phyloP scores from a whole-genome alignment of 1,284 basidiomycete species.

The Ustilago shanxiensis region DNA sequence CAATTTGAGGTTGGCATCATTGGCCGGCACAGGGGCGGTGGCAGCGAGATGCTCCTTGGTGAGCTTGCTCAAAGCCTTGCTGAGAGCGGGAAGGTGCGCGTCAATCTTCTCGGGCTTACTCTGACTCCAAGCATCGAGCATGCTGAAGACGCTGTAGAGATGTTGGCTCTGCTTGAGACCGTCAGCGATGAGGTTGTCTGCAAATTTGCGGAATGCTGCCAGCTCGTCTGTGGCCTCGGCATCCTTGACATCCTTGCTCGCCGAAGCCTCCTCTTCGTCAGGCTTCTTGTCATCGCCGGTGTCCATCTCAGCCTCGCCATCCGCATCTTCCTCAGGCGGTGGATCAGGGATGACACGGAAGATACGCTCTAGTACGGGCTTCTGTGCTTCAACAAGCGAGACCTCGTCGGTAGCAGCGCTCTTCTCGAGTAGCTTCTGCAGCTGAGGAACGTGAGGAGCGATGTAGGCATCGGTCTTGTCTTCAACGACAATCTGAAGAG shows the following conservation, averaged over 20 bases:
- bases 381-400: slow-evolving; percentile 58
- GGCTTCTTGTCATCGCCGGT: slow-evolving; percentile 79
- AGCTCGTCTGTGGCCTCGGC: slow-evolving; percentile 72
- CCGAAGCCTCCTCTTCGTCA: slow-evolving; percentile 74
- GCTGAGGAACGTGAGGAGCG: slow-evolving; percentile 78
- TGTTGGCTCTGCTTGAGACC: slow-evolving; percentile 81
- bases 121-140: slow-evolving; percentile 90
- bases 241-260: slow-evolving; percentile 31
- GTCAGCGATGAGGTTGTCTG: slow-evolving; percentile 81
- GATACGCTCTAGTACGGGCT: slow-evolving; percentile 82
- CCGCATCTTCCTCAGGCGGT: slow-evolving; percentile 55
- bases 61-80: slow-evolving; percentile 87
- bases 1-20: slow-evolving; percentile 70
- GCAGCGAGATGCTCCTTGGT: slow-evolving; percentile 88
- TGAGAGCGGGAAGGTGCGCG: slow-evolving; percentile 80
- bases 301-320: slow-evolving; percentile 53
- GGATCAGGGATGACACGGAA: slow-evolving; percentile 80
- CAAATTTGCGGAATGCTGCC: slow-evolving; percentile 84
- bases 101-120: slow-evolving; percentile 85
- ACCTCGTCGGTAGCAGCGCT: slow-evolving; percentile 55
- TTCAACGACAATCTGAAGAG: slow-evolving; percentile 86
- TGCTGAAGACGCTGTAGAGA: slow-evolving; percentile 83
- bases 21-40: slow-evolving; percentile 43
- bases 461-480: slow-evolving; percentile 91
- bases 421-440: slow-evolving; percentile 83